Evolutionary conservation across 768 basidiomycete species (phyloP).

Genomic region (Kwoniella heveanensis): DNA sequence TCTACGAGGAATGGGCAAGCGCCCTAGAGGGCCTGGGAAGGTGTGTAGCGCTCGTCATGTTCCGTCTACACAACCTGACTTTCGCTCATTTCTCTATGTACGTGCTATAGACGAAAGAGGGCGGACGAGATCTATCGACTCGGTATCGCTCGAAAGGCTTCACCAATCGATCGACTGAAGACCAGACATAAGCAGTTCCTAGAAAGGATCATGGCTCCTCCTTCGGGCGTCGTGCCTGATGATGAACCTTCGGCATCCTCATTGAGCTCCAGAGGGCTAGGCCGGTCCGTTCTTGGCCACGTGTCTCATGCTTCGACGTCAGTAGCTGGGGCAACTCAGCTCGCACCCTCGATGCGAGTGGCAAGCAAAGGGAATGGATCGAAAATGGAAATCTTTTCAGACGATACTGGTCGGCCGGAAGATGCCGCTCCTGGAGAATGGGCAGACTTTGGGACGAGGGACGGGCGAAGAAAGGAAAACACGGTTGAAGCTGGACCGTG

Average conservation of each 20-base stretch:
- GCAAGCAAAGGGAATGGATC: conserved; percentile 44
- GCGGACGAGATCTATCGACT: conserved; percentile 79
- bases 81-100: background rate
- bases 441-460: conserved; percentile 58
- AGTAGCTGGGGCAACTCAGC: conserved; percentile 48
- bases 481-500: conserved; percentile 56
- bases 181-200: conserved; percentile 78
- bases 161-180: conserved; percentile 82
- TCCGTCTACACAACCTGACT: too few species aligned
- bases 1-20: conserved; percentile 90
- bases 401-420: conserved; percentile 43
- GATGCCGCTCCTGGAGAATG: conserved; percentile 52
- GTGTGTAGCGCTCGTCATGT: conserved; percentile 61
- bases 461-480: conserved; percentile 59
- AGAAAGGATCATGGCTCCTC: conserved; percentile 60
- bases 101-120: conserved; percentile 64
- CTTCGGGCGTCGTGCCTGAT: conserved; percentile 45
- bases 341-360: conserved; percentile 33
- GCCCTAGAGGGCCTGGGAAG: conserved; percentile 73
- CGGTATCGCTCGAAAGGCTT: conserved; percentile 78
- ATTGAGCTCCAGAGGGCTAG: conserved; percentile 29
- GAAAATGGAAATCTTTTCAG: conserved; percentile 55
- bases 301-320: conserved; percentile 54
- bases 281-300: conserved; percentile 41
- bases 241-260: conserved; percentile 33